Evolutionary conservation across 805 yeast genomes (phyloP).

Genomic region (Suhomyces sp.): DNA sequence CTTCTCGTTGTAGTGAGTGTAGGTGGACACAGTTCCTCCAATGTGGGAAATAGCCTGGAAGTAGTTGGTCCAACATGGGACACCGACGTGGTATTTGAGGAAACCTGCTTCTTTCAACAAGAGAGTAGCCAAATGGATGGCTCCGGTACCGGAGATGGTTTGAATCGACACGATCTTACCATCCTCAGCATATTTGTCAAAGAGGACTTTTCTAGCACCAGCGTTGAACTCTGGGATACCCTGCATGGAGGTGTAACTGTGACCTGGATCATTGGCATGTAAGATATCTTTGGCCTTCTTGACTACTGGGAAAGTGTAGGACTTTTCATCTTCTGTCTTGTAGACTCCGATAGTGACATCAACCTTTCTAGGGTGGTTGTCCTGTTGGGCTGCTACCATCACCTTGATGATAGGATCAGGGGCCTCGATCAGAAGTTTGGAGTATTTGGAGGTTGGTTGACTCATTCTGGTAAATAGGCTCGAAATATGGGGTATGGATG

Average conservation of each 20-base stretch:
- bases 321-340: conserved; percentile 37
- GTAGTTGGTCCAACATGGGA: conserved; percentile 43
- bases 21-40: conserved; percentile 27
- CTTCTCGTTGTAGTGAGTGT: conserved; percentile 31
- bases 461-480: no score
- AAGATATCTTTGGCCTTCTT: conserved; percentile 34
- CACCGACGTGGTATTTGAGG: conserved; percentile 32
- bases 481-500: no score
- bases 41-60: conserved; percentile 31
- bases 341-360: conserved; percentile 49
- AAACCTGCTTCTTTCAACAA: conserved; percentile 27
- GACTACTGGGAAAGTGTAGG: conserved; percentile 41
- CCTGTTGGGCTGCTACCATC: conserved; percentile 20
- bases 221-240: conserved; percentile 39
- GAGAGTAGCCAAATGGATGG: conserved; percentile 37
- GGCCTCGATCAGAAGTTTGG: conserved; percentile 17
- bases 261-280: conserved; percentile 40
- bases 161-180: conserved; percentile 36
- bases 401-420: conserved; percentile 31
- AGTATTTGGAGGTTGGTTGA: conserved; percentile 19
- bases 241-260: conserved; percentile 42
- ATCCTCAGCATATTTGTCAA: conserved; percentile 28
- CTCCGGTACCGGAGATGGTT: conserved; percentile 44
- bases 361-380: conserved; percentile 32
- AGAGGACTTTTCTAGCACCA: conserved; percentile 35